A percentile compares a stretch with the other conserved stretches of the same genome.
Evolutionary conservation across 73 alveolate genomes (phyloP).

Genomic region (Uronychia binucleata): DNA sequence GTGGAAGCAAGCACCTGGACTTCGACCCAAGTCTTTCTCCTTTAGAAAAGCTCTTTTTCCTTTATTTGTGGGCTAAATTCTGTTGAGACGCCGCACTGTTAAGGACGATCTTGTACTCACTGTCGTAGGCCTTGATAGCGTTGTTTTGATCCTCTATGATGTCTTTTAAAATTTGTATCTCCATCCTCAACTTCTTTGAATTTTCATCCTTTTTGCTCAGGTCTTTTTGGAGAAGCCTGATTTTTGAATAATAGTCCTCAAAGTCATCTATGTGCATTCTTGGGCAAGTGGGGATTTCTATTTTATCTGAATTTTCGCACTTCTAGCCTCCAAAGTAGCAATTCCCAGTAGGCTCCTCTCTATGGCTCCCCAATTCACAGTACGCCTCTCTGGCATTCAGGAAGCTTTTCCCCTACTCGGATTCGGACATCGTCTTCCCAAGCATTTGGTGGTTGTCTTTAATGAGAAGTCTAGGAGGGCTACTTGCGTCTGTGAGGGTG

Average conservation of each 20-base stretch:
- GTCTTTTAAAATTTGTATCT: background rate
- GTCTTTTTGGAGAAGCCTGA: background rate
- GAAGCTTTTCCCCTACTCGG: background rate
- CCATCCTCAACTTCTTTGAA: background rate
- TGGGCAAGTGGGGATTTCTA: background rate
- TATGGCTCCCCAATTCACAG: background rate
- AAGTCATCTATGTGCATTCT: background rate
- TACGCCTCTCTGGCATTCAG: background rate
- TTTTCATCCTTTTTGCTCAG: background rate
- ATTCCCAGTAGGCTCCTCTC: background rate
- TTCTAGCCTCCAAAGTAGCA: background rate
- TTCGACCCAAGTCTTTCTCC: too few species aligned
- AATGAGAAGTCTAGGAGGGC: background rate
- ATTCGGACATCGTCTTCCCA: background rate
- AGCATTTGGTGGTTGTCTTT: background rate
- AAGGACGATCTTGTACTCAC: background rate
- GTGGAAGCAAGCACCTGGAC: too few species aligned
- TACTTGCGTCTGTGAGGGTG: background rate
- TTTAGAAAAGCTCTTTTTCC: too few species aligned
- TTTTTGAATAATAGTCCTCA: background rate
- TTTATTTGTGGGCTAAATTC: too few species aligned
- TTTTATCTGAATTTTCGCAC: too few species aligned
- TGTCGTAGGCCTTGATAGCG: background rate
- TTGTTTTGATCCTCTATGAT: background rate
- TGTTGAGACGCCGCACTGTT: background rate